Conservation (phyloP, 371 early-diverging fungal genomes). For the Mucor plumbeus region DNA sequence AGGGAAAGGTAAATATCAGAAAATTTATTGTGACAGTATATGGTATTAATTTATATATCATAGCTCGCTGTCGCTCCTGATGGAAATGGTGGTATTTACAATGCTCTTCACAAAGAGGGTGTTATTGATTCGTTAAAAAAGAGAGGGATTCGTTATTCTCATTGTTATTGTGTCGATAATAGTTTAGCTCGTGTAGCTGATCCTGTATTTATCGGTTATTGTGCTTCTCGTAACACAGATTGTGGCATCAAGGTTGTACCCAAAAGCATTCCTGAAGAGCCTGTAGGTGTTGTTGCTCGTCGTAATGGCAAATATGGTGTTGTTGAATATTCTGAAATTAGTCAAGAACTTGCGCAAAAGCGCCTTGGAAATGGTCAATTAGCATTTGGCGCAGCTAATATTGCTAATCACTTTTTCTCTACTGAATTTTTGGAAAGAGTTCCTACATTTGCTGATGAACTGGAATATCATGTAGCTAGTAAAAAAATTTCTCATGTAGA, state of each 20-base stretch:
- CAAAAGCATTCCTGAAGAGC: constrained; percentile 73
- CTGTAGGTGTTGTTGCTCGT: constrained; percentile 93
- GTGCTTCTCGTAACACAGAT: constrained; percentile 49
- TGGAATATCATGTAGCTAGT: constrained; percentile 94
- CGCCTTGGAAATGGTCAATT: constrained; percentile 71
- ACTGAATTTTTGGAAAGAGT: constrained; percentile 85
- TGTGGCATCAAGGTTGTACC: constrained; percentile 74
- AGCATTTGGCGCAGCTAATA: constrained; percentile 91
- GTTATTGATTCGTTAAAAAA: constrained; percentile 61
- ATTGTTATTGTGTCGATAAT: constrained; percentile 96
- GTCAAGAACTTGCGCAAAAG: constrained; percentile 67
- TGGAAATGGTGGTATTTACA: constrained; percentile 82
- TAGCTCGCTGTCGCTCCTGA: constrained; percentile 71
- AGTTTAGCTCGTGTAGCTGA: constrained; percentile 93
- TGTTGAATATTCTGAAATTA: constrained; percentile 96
- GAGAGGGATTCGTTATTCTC: constrained; percentile 75
- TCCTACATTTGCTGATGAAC: constrained; percentile 76
- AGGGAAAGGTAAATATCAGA: constrained; percentile 2
- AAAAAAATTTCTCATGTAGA: constrained; percentile 96
- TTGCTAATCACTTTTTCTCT: constrained; percentile 98
- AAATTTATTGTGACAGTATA: too few species aligned
- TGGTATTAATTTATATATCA: neutral
- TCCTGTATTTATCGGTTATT: constrained; percentile 89
- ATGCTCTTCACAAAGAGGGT: constrained; percentile 66
- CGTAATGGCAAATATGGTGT: constrained; percentile 83